Evolutionary conservation across 1,284 basidiomycete species (phyloP), one percentile per base, ranked within the genome.

Genomic region (Puccinia hordei): DNA sequence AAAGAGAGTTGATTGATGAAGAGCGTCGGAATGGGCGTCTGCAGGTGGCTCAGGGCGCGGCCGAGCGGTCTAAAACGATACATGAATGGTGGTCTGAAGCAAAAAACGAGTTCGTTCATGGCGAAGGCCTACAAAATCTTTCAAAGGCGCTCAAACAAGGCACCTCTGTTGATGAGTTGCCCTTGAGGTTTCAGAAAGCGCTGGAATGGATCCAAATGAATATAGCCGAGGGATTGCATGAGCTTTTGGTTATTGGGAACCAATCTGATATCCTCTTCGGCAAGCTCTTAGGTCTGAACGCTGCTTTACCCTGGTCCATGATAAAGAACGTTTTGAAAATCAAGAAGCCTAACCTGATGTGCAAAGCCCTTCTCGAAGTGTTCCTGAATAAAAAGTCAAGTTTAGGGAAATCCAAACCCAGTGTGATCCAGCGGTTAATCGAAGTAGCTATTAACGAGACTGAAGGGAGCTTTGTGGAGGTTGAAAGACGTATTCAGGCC

Each of bases 291-390:
- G 49, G 74, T 15, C 71, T 83, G 10, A 80, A 84, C 53, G 44
- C 81, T 15, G 49, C 81, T 1, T 82, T 84, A 72, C 83, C 83
- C 0, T 84, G 82, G 82, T 84, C 82, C 57, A 61, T 83, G 46
- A 75, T 83, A 19, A 81, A 81, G 24, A 82, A 81, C 63, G 82
- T 82, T 17, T 61, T 84, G 12, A 83, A 82, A 19, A 71, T 83
- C n/a, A 77, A 80, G n/a, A 75, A 80, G 12, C 81, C 83, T 9
- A 81, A 73, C 15, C 69, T 82, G 51, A 83, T 84, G 82, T 74
- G 79, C 24, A 81, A 81, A 46, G 80, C 79, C 19, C 57, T 84
- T n/a, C 79, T 83, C 33, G 83, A 84, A 55, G 63, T 84, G 12
- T 80, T 84, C n/a, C 53, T 84, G 12, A 69, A 81, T 12, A 73